Evolutionary conservation across 495 filamentous ascomycete species (phyloP).

Genomic region (Penicillium nucicola): DNA sequence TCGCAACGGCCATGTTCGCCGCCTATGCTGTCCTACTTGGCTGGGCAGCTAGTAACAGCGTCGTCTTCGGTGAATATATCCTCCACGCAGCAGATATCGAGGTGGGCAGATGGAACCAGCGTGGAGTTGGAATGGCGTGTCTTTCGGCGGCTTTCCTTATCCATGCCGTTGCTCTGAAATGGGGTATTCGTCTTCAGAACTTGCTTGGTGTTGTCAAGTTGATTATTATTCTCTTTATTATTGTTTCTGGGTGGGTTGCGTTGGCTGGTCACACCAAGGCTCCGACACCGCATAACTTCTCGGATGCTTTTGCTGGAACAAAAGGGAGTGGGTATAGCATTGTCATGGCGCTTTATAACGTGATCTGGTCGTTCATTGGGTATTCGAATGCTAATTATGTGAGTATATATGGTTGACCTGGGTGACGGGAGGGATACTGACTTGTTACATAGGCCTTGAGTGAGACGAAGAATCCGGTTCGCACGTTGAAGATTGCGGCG

Average conservation of each 20-base stretch:
- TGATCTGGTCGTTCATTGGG: conserved; percentile 66
- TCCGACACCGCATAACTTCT: conserved; percentile 59
- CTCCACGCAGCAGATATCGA: conserved; percentile 59
- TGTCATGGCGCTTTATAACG: conserved; percentile 61
- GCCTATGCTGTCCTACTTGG: conserved; percentile 55
- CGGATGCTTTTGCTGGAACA: conserved; percentile 60
- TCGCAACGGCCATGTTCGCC: conserved; percentile 61
- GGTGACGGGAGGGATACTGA: conserved; percentile 4
- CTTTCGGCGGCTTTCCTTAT: conserved; percentile 61
- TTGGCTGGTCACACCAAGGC: conserved; percentile 45
- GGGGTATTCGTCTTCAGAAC: conserved; percentile 66
- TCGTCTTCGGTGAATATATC: conserved; percentile 70
- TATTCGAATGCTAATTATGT: conserved; percentile 61
- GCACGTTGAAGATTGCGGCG: conserved; percentile 62
- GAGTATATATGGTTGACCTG: background rate
- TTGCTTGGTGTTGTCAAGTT: conserved; percentile 67
- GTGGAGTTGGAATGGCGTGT: conserved; percentile 64
- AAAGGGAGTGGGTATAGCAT: conserved; percentile 56
- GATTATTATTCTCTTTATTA: conserved; percentile 62
- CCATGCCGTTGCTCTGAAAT: conserved; percentile 60
- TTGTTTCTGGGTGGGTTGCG: conserved; percentile 63
- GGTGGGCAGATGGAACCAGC: conserved; percentile 64
- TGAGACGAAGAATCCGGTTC: conserved; percentile 60
- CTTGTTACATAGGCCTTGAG: conserved; percentile 47
- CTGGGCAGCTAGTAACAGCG: conserved; percentile 58